A percentile compares a stretch with the other conserved stretches of the same genome.
Conservation (phyloP, 2,329 filamentous ascomycete genomes). For the Epichloe bromicola region DNA sequence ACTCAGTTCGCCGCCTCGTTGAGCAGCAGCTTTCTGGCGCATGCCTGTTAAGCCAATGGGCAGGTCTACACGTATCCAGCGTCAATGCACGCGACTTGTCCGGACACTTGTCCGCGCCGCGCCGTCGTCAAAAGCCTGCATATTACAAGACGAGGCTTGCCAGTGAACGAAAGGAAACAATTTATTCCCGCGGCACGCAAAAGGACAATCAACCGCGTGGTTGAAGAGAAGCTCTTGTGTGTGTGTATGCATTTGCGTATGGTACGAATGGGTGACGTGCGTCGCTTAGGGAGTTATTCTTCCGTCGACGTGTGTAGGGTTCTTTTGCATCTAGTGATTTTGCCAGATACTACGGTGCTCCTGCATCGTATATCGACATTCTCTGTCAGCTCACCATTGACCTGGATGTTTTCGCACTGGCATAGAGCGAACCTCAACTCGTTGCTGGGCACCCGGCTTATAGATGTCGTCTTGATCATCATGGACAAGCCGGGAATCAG, state of each 20-base stretch:
- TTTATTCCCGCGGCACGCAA: not conserved
- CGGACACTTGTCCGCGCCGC: too few relatives aligned
- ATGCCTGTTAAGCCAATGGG: too few relatives aligned
- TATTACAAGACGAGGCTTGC: too few relatives aligned
- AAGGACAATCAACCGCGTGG: not conserved
- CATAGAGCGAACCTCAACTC: conserved; percentile 36
- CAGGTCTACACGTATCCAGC: too few relatives aligned
- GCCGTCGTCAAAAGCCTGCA: too few relatives aligned
- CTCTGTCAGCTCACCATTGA: conserved; percentile 31
- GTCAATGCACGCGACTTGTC: too few relatives aligned
- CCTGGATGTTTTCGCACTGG: conserved; percentile 44
- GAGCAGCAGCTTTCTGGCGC: too few relatives aligned
- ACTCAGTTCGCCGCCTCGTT: not conserved
- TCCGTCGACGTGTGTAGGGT: not conserved
- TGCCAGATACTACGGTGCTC: conserved; percentile 24
- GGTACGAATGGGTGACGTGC: not conserved
- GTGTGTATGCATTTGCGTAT: too few relatives aligned
- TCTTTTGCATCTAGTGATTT: conserved; percentile 3
- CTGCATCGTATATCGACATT: conserved; percentile 33
- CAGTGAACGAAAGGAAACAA: too few relatives aligned
- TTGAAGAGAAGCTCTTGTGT: too few relatives aligned
- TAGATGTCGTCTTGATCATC: conserved; percentile 42
- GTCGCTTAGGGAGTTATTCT: not conserved
- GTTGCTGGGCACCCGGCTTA: conserved; percentile 44
- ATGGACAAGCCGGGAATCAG: conserved; percentile 43